Base-by-base conservation (phyloP, 768 basidiomycete species). In the Pleurotus sapidus region DNA sequence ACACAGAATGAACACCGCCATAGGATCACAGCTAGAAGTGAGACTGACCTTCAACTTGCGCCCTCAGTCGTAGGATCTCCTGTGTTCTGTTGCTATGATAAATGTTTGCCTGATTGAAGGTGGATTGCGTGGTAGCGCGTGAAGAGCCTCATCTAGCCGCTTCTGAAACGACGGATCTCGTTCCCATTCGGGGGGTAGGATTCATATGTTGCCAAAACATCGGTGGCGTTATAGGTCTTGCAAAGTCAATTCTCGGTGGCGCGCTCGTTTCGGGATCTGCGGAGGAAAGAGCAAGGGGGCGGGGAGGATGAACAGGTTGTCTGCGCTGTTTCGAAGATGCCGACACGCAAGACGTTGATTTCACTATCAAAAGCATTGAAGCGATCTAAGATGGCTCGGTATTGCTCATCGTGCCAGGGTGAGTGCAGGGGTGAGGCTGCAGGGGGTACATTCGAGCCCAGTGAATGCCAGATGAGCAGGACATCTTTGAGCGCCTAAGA, bases 301-400 rank as follows among this genome's bases (percentile, higher is more conserved):
- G 72, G 67, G 1, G 72, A 65, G 11, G 65, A 60, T 2, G 66
- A 61, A 7, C 67, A 65, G 4, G 55, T 47, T 5, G 49, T 15
- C 23, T 68, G 58, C 0, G 60, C 49, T 7, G 68, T 65, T 12
- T 71, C 66, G 48, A 70, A 37, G 75, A 77, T 55, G 70, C 51
- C 51, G 23, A 54, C 73, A 24, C 80, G 76, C 59, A 83, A 66
- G 17, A 74, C 74, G 59, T 78, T 75, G 46, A 83, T 83, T 49
- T 84, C 75, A 53, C 72, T 74, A 63, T 85, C 81, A 58, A 84
- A 84, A 25, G 75, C 73, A 67, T 75, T 78, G 61, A 83, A 83
- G 30, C 81, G 77, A 34, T 81, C 80, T 20, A 84, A 59, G 0
- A 81, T 77, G 14, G 73, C 62, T 18, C 78, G 74, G 38, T 78